Evolutionary conservation across 2,329 filamentous ascomycete species (phyloP), one percentile per base, ranked within the genome.

Genomic region (Pyrenochaeta sp.): DNA sequence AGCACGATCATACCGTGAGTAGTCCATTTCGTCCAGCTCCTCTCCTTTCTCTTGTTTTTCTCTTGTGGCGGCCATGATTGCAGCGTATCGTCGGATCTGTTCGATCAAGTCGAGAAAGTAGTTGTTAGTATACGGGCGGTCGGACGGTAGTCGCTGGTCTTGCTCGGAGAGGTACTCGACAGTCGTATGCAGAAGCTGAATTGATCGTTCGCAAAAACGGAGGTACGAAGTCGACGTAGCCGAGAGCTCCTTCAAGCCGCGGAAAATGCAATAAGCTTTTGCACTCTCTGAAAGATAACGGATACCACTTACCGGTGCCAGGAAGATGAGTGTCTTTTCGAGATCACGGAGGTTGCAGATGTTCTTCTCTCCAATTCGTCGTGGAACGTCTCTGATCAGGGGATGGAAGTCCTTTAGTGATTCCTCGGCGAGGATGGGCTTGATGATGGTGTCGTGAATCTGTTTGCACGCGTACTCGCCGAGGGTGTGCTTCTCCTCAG

Each of bases 41-140:
- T 84, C 79, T 55, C 83, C 81, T 59, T 85, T 82, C 57, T 81
- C 82, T 70, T 85, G 82, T 69, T 87, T 87, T 69, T 89, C 85
- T 71, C 91, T 88, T 62, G 88, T 86, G 64, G 88, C 87, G 60
- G 89, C 88, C 68, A 97, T 87, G 75, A 95, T 90, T 69, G 88
- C 86, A 56, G 92, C 93, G 85, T 97, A 96, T 74, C 91, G 86
- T 74, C 88, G 87, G 68, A 97, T 92, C 85, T 97, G 93, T 75
- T 96, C 91, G 75, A 96, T 89, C 57, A 98, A 87, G 81, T 98
- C 94, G 79, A 97, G 89, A 75, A 97, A 97, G 79, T 98, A 98
- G 74, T 91, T 91, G 84, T 90, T 92, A 83, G 89, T 95, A 82
- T 97, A 98, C 64, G 92, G 92, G 69, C 90, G 88, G 77, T 98